A percentile compares a stretch with the other conserved stretches of the same genome.
phyloP scores from a whole-genome alignment of 2,329 filamentous ascomycete genomes.

The Botryosphaeria dothidea region DNA sequence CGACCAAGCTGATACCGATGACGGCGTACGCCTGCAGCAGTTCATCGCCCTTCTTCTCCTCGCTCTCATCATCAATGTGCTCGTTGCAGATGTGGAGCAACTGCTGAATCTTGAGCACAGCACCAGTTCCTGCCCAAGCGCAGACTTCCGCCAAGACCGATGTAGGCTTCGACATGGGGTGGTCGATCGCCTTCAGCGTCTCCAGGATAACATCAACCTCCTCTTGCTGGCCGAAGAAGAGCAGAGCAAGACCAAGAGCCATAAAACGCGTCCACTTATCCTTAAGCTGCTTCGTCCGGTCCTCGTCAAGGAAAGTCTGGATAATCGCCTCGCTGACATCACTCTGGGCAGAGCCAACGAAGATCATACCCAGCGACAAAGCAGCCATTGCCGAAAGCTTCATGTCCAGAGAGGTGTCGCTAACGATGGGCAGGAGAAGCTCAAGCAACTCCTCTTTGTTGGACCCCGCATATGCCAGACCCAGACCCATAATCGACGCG shows the following conservation, averaged over 20 bases:
- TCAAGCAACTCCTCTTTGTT: slow-evolving; percentile 89
- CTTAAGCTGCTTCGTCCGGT: slow-evolving; percentile 84
- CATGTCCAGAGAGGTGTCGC: slow-evolving; percentile 83
- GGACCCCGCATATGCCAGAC: slow-evolving; percentile 90
- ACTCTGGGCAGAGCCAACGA: slow-evolving; percentile 87
- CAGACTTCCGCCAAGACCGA: slow-evolving; percentile 94
- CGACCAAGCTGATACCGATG: slow-evolving; percentile 86
- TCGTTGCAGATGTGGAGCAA: slow-evolving; percentile 98
- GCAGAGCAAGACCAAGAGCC: slow-evolving; percentile 84
- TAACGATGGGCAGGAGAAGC: slow-evolving; percentile 80
- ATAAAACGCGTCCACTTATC: slow-evolving; percentile 99
- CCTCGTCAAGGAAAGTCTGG: slow-evolving; percentile 89
- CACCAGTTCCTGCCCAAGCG: slow-evolving; percentile 96
- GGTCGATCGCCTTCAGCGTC: slow-evolving; percentile 93
- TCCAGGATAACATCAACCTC: slow-evolving; percentile 98
- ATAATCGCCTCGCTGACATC: slow-evolving; percentile 92
- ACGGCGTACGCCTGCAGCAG: slow-evolving; percentile 95
- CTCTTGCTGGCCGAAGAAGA: slow-evolving; percentile 96
- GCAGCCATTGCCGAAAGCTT: slow-evolving; percentile 96
- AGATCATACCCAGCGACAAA: slow-evolving; percentile 83
- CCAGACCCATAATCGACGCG: slow-evolving; percentile 92
- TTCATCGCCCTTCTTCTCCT: slow-evolving; percentile 89
- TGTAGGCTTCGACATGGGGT: slow-evolving; percentile 96
- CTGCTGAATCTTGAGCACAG: slow-evolving; percentile 95
- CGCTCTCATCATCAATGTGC: slow-evolving; percentile 89